Conservation (phyloP, 495 filamentous ascomycete species). For the Penicillium paradoxum region DNA sequence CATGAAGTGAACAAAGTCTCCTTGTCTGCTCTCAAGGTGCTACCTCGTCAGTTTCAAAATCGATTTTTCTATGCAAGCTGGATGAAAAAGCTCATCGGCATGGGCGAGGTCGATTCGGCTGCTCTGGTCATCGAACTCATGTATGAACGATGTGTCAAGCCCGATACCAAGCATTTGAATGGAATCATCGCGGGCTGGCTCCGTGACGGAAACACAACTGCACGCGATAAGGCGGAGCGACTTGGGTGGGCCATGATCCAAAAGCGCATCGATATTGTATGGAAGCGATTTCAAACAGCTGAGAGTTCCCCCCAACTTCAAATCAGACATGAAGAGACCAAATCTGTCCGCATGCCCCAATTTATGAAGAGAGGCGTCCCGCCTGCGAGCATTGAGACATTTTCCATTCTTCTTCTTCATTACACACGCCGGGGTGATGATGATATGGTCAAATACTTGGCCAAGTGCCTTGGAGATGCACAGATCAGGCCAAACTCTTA, state of each 20-base stretch:
- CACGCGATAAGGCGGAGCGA: conserved; percentile 58
- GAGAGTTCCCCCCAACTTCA: conserved; percentile 16
- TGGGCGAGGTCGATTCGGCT: conserved; percentile 64
- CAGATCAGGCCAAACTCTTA: conserved; percentile 62
- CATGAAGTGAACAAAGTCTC: conserved; percentile 48
- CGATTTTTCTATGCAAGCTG: conserved; percentile 78
- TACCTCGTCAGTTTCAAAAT: conserved; percentile 63
- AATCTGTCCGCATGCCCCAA: conserved; percentile 23
- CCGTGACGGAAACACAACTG: conserved; percentile 49
- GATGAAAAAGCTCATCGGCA: conserved; percentile 74
- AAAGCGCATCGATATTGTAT: conserved; percentile 55
- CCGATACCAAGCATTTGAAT: conserved; percentile 67
- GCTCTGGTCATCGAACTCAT: conserved; percentile 63
- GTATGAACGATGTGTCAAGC: conserved; percentile 57
- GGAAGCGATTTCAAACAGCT: conserved; percentile 31
- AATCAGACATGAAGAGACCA: conserved; percentile 17
- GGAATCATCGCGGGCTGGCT: conserved; percentile 72
- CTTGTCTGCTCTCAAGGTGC: conserved; percentile 42
- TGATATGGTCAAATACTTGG: conserved; percentile 51
- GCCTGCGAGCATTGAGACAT: conserved; percentile 69
- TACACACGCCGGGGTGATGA: conserved; percentile 59
- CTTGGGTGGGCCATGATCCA: conserved; percentile 76
- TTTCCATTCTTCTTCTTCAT: conserved; percentile 66
- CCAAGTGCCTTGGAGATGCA: conserved; percentile 50
- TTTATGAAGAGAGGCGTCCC: conserved; percentile 43